Evolutionary conservation across 1,139 yeast species (phyloP).

Genomic region (Protomyces lactucae-debilis): DNA sequence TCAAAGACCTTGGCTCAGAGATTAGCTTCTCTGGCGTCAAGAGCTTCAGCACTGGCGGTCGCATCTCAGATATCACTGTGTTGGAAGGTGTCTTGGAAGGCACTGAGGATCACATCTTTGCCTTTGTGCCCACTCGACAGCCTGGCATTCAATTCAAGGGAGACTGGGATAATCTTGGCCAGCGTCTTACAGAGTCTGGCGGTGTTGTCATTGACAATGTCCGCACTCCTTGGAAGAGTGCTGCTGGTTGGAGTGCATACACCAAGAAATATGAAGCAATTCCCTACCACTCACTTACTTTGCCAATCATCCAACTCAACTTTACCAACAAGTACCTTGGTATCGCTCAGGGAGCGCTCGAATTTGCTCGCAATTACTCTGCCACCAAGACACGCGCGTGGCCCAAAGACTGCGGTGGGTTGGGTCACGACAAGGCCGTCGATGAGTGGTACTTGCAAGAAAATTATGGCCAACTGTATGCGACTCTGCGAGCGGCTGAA

Average conservation of each 20-base stretch:
- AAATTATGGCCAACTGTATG: not conserved
- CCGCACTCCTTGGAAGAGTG: not conserved
- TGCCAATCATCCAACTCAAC: not conserved
- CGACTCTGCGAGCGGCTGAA: not conserved
- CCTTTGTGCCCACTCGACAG: not conserved
- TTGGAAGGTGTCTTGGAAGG: not conserved
- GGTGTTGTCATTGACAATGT: not conserved
- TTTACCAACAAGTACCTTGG: constrained; percentile 4
- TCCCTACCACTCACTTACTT: not conserved
- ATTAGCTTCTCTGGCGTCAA: not conserved
- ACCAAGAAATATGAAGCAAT: not conserved
- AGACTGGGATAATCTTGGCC: constrained; percentile 2
- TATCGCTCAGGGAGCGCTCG: constrained; percentile 2
- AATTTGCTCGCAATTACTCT: not conserved
- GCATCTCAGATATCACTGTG: not conserved
- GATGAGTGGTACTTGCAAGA: constrained; percentile 3
- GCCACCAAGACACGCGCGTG: constrained; percentile 1
- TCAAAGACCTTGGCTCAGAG: not conserved
- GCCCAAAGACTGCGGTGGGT: not conserved
- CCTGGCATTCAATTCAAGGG: constrained; percentile 7
- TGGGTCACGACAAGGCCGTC: not conserved
- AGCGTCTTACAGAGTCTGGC: constrained; percentile 1
- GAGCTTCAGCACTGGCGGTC: not conserved
- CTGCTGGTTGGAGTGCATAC: constrained; percentile 1
- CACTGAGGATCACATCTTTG: not conserved